Evolutionary conservation across 2,329 filamentous ascomycete genomes (phyloP).

Genomic region (Magnaporthales sp.): DNA sequence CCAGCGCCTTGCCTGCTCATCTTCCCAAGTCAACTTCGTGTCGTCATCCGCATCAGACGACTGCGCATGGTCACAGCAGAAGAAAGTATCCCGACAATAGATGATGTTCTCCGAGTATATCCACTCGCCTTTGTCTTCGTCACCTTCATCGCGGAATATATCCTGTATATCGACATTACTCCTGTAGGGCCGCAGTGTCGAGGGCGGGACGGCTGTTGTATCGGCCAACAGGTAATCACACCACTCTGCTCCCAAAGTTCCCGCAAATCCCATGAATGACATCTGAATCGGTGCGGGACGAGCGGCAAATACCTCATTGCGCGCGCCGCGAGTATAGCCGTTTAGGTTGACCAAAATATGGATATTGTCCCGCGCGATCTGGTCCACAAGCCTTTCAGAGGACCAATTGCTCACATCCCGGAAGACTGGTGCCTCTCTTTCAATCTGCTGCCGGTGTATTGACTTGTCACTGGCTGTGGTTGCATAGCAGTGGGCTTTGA

Average conservation of each 20-base stretch:
- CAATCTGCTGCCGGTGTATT: conserved; percentile 83
- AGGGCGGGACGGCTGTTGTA: conserved; percentile 71
- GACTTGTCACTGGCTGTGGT: conserved; percentile 89
- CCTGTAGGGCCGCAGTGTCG: conserved; percentile 72
- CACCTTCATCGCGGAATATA: conserved; percentile 55
- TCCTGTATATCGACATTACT: conserved; percentile 69
- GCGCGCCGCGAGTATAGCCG: conserved; percentile 91
- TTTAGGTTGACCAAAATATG: conserved; percentile 98
- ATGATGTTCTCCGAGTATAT: conserved; percentile 96
- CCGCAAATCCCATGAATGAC: conserved; percentile 99
- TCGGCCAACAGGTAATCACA: conserved; percentile 96
- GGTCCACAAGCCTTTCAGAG: conserved; percentile 72
- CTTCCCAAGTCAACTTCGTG: conserved; percentile 64
- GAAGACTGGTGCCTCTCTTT: conserved; percentile 85
- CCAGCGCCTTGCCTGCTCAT: conserved; percentile 78
- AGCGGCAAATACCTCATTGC: conserved; percentile 94
- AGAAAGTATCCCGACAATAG: conserved; percentile 90
- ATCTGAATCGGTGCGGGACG: conserved; percentile 93
- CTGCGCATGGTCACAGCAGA: conserved; percentile 94
- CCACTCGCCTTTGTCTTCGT: conserved; percentile 68
- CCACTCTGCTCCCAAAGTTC: conserved; percentile 93
- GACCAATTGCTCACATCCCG: conserved; percentile 82
- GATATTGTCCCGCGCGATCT: conserved; percentile 80
- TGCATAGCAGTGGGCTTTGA: conserved; percentile 88
- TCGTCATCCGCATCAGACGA: conserved; percentile 65